Evolutionary conservation across 768 basidiomycete genomes (phyloP).

Genomic region (Heimioporus sp.): DNA sequence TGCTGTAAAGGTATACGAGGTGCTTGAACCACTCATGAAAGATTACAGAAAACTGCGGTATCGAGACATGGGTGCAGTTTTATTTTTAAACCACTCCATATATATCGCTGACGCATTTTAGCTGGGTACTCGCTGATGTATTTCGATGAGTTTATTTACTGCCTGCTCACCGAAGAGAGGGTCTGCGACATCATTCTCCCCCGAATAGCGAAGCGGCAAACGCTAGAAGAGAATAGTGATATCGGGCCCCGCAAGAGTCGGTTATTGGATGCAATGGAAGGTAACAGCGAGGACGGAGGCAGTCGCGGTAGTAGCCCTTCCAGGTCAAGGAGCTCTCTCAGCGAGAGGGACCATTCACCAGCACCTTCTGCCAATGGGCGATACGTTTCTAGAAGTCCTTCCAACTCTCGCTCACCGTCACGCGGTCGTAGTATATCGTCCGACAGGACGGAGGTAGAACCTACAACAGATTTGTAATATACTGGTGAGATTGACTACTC

Average conservation of each 20-base stretch:
- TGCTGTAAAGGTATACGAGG: slow-evolving; percentile 86
- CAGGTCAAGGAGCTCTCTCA: slow-evolving; percentile 25
- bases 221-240: slow-evolving; percentile 91
- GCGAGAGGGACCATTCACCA: slow-evolving; percentile 24
- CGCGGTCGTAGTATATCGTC: slow-evolving; percentile 60
- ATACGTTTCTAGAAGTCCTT: slow-evolving; percentile 66
- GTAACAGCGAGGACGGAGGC: slow-evolving; percentile 50
- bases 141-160: slow-evolving; percentile 91
- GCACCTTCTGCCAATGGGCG: slow-evolving; percentile 45
- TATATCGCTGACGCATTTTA: slow-evolving; percentile 29
- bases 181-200: slow-evolving; percentile 97
- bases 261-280: slow-evolving; percentile 86
- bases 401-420: slow-evolving; percentile 41
- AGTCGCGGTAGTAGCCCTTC: slow-evolving; percentile 38
- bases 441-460: slow-evolving; percentile 48
- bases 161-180: slow-evolving; percentile 81
- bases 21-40: slow-evolving; percentile 90
- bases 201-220: slow-evolving; percentile 77
- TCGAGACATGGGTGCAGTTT: slow-evolving; percentile 68
- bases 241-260: slow-evolving; percentile 82
- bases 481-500: slow-evolving; percentile 16
- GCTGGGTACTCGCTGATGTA: slow-evolving; percentile 84
- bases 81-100: background rate
- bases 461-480: slow-evolving; percentile 14
- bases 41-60: slow-evolving; percentile 89